A percentile compares a stretch with the other conserved stretches of the same genome.
phyloP scores from a whole-genome alignment of 441 rosid species.

The Jatropha podagrica region DNA sequence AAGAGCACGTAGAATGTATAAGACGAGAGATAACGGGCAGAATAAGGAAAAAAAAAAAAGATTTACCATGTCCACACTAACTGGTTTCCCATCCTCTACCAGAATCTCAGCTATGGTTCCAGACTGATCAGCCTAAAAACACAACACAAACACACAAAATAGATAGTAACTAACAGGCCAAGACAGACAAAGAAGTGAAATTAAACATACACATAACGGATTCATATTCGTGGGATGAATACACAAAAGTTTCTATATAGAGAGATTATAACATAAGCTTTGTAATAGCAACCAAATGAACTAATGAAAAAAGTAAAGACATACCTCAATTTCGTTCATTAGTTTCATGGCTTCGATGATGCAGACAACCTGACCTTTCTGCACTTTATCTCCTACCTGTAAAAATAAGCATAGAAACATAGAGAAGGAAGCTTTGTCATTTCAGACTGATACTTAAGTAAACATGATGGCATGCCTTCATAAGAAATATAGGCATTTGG shows the following conservation, averaged over 20 bases:
- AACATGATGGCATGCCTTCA: too few species aligned
- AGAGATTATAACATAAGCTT: neutral
- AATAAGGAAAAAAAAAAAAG: neutral
- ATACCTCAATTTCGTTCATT: constrained; percentile 97
- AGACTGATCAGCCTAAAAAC: constrained; percentile 81
- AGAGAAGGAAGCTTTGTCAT: neutral
- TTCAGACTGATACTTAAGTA: neutral
- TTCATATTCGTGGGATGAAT: neutral
- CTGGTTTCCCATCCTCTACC: constrained; percentile 85
- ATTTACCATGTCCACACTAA: constrained; percentile 74
- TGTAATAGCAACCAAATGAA: neutral
- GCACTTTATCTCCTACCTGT: constrained; percentile 95
- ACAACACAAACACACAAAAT: neutral
- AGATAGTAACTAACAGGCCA: neutral
- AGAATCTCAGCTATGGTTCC: constrained; percentile 80
- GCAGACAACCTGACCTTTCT: constrained; percentile 93
- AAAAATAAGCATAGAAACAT: constrained; percentile 8
- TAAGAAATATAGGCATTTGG: neutral
- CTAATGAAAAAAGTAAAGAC: constrained; percentile 13
- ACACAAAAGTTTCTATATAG: neutral
- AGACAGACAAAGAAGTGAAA: neutral
- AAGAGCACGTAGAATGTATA: neutral
- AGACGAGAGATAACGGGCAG: neutral
- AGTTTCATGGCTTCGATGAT: constrained; percentile 98
- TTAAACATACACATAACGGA: neutral